These are phyloP conservation scores for Saturnispora silvae DNA, from an alignment of 805 yeast species.

Conservation along the genomic window DNA sequence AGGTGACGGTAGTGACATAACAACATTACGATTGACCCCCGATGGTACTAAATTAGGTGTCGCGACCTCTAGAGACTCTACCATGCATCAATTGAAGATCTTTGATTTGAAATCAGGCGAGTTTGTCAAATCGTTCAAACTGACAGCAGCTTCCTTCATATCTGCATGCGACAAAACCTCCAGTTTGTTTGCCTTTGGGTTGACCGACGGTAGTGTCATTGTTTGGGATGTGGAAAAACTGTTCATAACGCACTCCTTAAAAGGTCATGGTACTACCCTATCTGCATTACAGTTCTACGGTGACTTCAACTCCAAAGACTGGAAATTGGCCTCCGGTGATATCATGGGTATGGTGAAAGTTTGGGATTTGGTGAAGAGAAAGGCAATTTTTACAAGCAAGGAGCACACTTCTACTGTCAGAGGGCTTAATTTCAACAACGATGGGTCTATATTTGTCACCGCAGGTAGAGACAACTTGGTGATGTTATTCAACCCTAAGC, in stretches of 20 bases:
- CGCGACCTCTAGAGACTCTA: slow-evolving; percentile 43
- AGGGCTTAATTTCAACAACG: slow-evolving; percentile 55
- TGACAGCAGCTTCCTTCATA: slow-evolving; percentile 75
- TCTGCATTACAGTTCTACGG: slow-evolving; percentile 71
- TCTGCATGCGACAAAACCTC: slow-evolving; percentile 71
- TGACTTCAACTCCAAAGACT: slow-evolving; percentile 49
- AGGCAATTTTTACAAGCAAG: slow-evolving; percentile 45
- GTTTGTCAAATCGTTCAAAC: slow-evolving; percentile 41
- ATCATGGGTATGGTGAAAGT: slow-evolving; percentile 45
- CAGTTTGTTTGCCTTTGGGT: slow-evolving; percentile 83
- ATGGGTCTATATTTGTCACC: slow-evolving; percentile 49
- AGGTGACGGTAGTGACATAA: slow-evolving; percentile 78
- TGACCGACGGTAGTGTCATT: slow-evolving; percentile 84
- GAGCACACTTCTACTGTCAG: slow-evolving; percentile 84
- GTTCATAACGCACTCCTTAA: slow-evolving; percentile 76
- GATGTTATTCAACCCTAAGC: slow-evolving; percentile 45
- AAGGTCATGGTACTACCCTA: slow-evolving; percentile 88
- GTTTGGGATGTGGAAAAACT: slow-evolving; percentile 91
- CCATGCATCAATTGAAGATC: slow-evolving; percentile 65
- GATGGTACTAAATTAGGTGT: slow-evolving; percentile 62
- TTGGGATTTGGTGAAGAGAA: slow-evolving; percentile 67
- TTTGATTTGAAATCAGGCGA: slow-evolving; percentile 36
- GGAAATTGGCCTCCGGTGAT: slow-evolving; percentile 73
- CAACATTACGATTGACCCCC: slow-evolving; percentile 67
- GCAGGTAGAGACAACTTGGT: slow-evolving; percentile 87